Evolutionary conservation across 164 flowering plant genomes (phyloP).

Genomic region (Sedum album): DNA sequence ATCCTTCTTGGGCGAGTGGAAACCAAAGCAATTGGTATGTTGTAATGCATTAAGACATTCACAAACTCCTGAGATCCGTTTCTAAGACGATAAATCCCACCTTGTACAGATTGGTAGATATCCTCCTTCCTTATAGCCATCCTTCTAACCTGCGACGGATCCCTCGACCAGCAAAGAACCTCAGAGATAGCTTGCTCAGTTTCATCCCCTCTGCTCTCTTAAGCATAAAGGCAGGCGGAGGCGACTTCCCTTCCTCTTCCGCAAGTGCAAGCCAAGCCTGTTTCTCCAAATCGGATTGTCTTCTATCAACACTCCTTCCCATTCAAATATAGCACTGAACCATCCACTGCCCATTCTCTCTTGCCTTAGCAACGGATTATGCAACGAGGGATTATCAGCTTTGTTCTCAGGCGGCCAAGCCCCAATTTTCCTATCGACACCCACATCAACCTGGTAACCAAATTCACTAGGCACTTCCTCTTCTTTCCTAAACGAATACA

Average conservation of each 20-base stretch:
- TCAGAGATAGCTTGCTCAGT: conserved; percentile 93
- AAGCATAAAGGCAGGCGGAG: conserved; percentile 67
- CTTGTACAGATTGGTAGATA: conserved; percentile 63
- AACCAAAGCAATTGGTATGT: conserved; percentile 89
- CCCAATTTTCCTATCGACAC: conserved; percentile 31
- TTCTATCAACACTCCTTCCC: conserved; percentile 89
- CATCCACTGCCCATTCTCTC: conserved; percentile 98
- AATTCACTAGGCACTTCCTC: conserved; percentile 32
- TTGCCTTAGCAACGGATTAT: conserved; percentile 81
- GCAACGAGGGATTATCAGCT: conserved; percentile 75
- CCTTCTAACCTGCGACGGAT: conserved; percentile 52
- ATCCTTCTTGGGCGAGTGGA: conserved; percentile 70
- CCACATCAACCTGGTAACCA: conserved; percentile 29
- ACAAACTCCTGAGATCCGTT: conserved; percentile 81
- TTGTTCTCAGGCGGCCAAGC: conserved; percentile 74
- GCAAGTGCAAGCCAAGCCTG: conserved; percentile 81
- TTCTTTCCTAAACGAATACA: conserved; percentile 40
- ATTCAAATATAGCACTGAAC: conserved; percentile 93
- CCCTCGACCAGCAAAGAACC: conserved; percentile 95
- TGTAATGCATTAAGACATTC: conserved; percentile 57
- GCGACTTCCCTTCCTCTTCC: conserved; percentile 84
- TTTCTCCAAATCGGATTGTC: conserved; percentile 72
- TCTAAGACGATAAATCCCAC: conserved; percentile 61
- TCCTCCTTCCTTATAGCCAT: conserved; percentile 78
- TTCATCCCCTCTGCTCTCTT: conserved; percentile 91